Percentiles rank a stretch among this genome's conserved stretches.
Conservation (phyloP, 768 basidiomycete genomes). For the Russula foetens region DNA sequence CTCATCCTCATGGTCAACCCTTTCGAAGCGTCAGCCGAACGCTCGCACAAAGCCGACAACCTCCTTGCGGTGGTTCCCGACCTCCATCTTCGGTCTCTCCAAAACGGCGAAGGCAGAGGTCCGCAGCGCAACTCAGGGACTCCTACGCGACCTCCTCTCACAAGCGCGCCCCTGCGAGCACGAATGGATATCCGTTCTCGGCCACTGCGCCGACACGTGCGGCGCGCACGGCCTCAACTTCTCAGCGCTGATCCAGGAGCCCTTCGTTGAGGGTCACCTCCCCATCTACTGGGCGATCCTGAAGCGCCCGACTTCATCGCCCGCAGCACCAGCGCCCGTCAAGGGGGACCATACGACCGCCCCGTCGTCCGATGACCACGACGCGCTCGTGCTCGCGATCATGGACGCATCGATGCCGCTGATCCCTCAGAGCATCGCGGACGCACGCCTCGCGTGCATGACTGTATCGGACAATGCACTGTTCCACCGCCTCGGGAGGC, state of each 20-base stretch:
- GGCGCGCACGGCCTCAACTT: conserved; percentile 40
- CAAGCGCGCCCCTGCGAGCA: conserved; percentile 26
- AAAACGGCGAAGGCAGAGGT: conserved; percentile 20
- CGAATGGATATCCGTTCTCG: conserved; percentile 37
- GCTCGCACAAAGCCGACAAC: background rate
- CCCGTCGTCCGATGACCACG: conserved; percentile 4
- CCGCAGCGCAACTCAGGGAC: conserved; percentile 10
- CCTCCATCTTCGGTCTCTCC: conserved; percentile 18
- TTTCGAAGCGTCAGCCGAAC: background rate
- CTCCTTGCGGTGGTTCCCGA: conserved; percentile 11
- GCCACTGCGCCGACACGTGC: conserved; percentile 59
- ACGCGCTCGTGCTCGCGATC: conserved; percentile 39
- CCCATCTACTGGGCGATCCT: conserved; percentile 70
- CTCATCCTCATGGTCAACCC: background rate
- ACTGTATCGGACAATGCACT: conserved; percentile 50
- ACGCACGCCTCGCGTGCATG: conserved; percentile 61
- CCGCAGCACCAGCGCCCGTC: background rate
- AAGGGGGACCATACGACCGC: background rate
- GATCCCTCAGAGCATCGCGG: conserved; percentile 37
- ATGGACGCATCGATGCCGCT: conserved; percentile 45
- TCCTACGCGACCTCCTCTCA: conserved; percentile 31
- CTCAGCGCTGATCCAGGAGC: conserved; percentile 50
- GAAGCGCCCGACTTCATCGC: conserved; percentile 40
- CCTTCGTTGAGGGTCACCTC: conserved; percentile 52
- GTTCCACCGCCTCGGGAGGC: conserved; percentile 49